A percentile compares a stretch with the other conserved stretches of the same genome.
These are phyloP conservation scores for Tylopilus sp. DNA, from an alignment of 1,284 basidiomycete genomes.

Conservation along the genomic window DNA sequence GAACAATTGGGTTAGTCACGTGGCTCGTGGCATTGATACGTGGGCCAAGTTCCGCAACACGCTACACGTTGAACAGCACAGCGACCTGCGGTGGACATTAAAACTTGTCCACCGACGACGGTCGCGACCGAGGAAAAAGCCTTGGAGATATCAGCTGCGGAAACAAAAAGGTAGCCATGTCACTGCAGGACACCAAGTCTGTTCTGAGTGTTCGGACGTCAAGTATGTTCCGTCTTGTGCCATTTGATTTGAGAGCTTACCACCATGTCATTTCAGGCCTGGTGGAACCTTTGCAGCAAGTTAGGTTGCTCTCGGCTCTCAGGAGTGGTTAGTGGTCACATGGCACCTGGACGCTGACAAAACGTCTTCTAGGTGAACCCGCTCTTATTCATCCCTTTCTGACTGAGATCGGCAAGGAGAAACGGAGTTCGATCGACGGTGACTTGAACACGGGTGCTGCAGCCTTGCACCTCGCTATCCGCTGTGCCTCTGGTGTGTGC, in stretches of 20 bases:
- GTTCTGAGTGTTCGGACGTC: constrained; percentile 16
- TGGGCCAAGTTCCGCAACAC: not conserved
- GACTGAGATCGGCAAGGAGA: constrained; percentile 69
- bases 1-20: constrained; percentile 10
- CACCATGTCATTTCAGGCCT: constrained; percentile 12
- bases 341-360: constrained; percentile 1
- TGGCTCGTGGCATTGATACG: constrained; percentile 1
- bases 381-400: constrained; percentile 81
- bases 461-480: constrained; percentile 82
- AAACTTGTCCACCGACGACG: not conserved
- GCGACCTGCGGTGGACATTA: not conserved
- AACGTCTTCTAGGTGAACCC: constrained; percentile 57
- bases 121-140: not conserved
- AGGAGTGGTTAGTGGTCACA: constrained; percentile 48
- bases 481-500: constrained; percentile 75
- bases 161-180: constrained; percentile 16
- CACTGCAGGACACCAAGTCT: constrained; percentile 17
- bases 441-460: constrained; percentile 66
- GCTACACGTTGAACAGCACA: constrained; percentile 10
- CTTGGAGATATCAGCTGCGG: not conserved
- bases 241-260: constrained; percentile 3
- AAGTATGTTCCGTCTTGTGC: constrained; percentile 14
- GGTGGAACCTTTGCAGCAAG: constrained; percentile 64
- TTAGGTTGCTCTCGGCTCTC: constrained; percentile 75
- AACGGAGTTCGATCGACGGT: constrained; percentile 45